Base-by-base conservation (phyloP, 352 stramenopile species). In the Thraustotheca clavata region DNA sequence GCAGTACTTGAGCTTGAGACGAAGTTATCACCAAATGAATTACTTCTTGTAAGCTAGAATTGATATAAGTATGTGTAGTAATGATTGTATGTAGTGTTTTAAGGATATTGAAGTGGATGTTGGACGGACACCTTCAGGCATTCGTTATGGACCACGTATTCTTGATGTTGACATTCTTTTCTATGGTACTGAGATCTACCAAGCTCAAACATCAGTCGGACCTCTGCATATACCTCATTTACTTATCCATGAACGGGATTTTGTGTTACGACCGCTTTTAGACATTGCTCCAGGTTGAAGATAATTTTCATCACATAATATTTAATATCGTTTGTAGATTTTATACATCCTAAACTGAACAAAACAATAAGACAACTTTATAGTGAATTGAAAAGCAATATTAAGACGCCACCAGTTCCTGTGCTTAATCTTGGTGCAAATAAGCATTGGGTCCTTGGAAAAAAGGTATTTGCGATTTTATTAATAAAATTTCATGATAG, bases 81-180 rank as follows among this genome's bases (percentile, higher is more conserved):
- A 41, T 59, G 5, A 18, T 0, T 12, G 8, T 26, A 12, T n/a
- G 16, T 71, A 76, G 35, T 71, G 69, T 24, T 91, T 91, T 38
- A 98, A 98, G 71, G 62, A 71, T 24, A 91, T 98, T 35, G 94
- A 98, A 70, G 68, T 75, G 34, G 71, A 94, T 24, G 70, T 98
- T 39, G 95, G 94, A 27, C 79, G 95, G 43, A 36, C 47, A 26
- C 49, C 46, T 35, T 43, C 27, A 14, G 32, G 48, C 12, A 49
- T 75, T 39, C 86, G 91, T 50, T 97, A 96, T 69, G 94, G 95
- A 32, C 95, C 95, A 14, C 74, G 95, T 24, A 76, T 94, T 4
- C 88, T 98, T 27, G 96, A 99, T 67, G 82, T 99, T 32, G 96
- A 99, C 73, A 92, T 99, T 41, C 77, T 98, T 18, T 86, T 97